These are phyloP conservation scores for Purshia tridentata DNA, from an alignment of 306 rosid species.

Conservation along the genomic window DNA sequence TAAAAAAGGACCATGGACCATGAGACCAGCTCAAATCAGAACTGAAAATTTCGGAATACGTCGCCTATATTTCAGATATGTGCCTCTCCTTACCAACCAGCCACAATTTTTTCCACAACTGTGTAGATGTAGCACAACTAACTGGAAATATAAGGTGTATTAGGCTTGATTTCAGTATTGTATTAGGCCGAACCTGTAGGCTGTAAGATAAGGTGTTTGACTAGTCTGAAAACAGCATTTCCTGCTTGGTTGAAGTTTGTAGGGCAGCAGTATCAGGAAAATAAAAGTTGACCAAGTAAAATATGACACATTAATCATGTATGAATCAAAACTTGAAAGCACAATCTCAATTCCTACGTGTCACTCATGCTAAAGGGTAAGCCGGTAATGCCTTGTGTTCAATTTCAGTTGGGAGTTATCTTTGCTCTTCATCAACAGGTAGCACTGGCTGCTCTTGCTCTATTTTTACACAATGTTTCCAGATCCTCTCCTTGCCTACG, in stretches of 20 bases:
- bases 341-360: neutral
- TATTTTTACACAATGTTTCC: constrained; percentile 72
- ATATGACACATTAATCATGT: constrained; percentile 13
- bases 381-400: constrained; percentile 17
- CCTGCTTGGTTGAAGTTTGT: neutral
- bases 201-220: neutral
- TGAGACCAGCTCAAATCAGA: too few relatives aligned
- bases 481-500: constrained; percentile 67
- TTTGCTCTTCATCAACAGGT: neutral
- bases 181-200: neutral
- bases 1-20: too few relatives aligned
- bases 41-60: too few relatives aligned
- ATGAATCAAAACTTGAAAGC: constrained; percentile 16
- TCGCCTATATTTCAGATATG: too few relatives aligned
- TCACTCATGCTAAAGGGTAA: neutral
- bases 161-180: too few relatives aligned
- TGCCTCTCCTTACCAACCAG: too few relatives aligned
- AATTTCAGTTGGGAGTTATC: too few relatives aligned
- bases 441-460: constrained; percentile 10
- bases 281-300: too few relatives aligned
- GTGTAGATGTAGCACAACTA: too few relatives aligned
- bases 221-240: neutral
- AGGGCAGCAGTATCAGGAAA: neutral
- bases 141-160: too few relatives aligned
- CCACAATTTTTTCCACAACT: too few relatives aligned